phyloP scores from a whole-genome alignment of 2,329 filamentous ascomycete genomes.

The Cordyceps fumosorosea region DNA sequence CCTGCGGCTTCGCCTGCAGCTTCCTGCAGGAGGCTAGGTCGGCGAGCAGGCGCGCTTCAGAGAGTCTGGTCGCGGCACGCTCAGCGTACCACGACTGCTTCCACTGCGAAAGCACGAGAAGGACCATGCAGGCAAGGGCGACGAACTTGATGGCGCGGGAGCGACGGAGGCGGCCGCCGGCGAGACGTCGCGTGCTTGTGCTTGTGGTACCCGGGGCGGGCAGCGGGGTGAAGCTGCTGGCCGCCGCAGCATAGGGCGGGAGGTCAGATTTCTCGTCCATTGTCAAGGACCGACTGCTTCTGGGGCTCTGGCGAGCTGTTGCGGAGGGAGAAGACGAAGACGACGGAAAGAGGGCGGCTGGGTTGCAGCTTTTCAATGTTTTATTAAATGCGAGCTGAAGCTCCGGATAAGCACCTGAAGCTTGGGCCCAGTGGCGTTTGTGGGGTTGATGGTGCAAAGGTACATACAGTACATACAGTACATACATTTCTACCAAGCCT shows the following conservation, averaged over 20 bases:
- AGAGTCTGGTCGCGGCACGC: conserved; percentile 33
- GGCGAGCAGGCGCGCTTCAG: conserved; percentile 43
- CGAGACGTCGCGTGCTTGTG: conserved; percentile 15
- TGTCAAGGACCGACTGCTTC: not conserved
- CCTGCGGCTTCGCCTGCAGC: conserved; percentile 47
- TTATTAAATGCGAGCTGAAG: not conserved
- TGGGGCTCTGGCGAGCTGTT: not conserved
- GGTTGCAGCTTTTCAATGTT: not conserved
- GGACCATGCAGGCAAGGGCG: conserved; percentile 40
- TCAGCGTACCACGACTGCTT: conserved; percentile 30
- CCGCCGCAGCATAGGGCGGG: conserved; percentile 9
- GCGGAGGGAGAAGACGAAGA: not conserved
- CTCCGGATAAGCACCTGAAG: not conserved
- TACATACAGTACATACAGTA: no score
- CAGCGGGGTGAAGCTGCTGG: conserved; percentile 16
- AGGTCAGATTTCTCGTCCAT: conserved; percentile 15
- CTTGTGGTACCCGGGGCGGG: conserved; percentile 14
- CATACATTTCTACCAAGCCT: no score
- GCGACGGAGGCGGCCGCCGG: conserved; percentile 29
- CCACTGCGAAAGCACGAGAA: conserved; percentile 46
- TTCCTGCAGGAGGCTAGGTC: conserved; percentile 51
- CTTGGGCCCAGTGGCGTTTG: not conserved
- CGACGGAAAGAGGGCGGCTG: not conserved
- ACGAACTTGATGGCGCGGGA: conserved; percentile 38
- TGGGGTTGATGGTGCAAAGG: not conserved